A percentile compares a stretch with the other conserved stretches of the same genome.
Conservation (phyloP, 2,329 filamentous ascomycete genomes). For the Seiridium cupressi region DNA sequence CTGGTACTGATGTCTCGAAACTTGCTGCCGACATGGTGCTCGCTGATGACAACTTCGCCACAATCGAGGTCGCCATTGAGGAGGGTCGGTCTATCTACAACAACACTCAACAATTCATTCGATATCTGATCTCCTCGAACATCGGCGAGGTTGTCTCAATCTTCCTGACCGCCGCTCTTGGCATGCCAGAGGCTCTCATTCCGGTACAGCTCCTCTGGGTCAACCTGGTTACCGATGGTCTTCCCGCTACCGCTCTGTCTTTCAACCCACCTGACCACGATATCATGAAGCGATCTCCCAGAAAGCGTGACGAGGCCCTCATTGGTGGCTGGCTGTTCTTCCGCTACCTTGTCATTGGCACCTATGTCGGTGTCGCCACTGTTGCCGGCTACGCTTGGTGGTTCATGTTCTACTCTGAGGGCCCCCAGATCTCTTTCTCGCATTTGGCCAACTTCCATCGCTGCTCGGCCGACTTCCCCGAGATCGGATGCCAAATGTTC, state of each 20-base stretch:
- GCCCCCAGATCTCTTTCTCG: constrained; percentile 87
- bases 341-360: constrained; percentile 94
- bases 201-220: constrained; percentile 98
- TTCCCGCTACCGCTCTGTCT: constrained; percentile 91
- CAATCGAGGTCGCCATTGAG: constrained; percentile 92
- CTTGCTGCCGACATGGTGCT: constrained; percentile 98
- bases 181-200: constrained; percentile 96
- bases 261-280: constrained; percentile 99
- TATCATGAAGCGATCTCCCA: constrained; percentile 89
- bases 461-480: constrained; percentile 80
- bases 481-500: constrained; percentile 93
- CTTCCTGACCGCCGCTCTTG: constrained; percentile 92
- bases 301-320: constrained; percentile 89
- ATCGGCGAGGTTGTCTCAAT: constrained; percentile 99
- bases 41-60: constrained; percentile 98
- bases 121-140: constrained; percentile 98
- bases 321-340: constrained; percentile 97
- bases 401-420: constrained; percentile 94
- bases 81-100: constrained; percentile 98
- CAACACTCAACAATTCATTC: constrained; percentile 99
- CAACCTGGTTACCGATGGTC: constrained; percentile 94
- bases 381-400: constrained; percentile 99
- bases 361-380: constrained; percentile 90
- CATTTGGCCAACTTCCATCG: constrained; percentile 92
- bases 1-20: constrained; percentile 95